Conservation (phyloP, 2,329 filamentous ascomycete genomes). For the Fusarium caatingaense region DNA sequence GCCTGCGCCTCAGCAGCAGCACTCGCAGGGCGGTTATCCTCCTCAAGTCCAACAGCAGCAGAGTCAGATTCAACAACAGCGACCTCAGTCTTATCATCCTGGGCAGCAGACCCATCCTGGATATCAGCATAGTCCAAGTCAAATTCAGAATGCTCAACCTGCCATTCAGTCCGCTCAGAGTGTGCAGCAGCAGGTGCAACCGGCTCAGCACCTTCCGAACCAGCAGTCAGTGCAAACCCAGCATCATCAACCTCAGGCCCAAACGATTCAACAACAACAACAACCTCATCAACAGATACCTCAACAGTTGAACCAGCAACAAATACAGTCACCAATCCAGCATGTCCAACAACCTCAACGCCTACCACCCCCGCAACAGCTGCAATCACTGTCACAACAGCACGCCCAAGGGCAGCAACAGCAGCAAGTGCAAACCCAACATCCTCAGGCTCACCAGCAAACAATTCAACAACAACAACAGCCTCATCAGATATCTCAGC, state of each 20-base stretch:
- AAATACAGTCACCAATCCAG: neutral
- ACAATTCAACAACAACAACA: no score
- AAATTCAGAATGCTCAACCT: neutral
- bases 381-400: neutral
- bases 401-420: neutral
- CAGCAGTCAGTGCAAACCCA: conserved; percentile 3
- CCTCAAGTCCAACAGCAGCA: conserved; percentile 15
- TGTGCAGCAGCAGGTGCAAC: neutral
- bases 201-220: neutral
- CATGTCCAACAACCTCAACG: conserved; percentile 4
- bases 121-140: neutral
- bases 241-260: neutral
- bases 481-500: neutral
- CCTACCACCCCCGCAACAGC: neutral
- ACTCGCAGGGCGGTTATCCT: conserved; percentile 6
- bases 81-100: conserved; percentile 20
- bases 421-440: neutral
- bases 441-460: no score
- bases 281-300: neutral
- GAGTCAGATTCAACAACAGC: conserved; percentile 13
- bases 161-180: neutral
- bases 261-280: neutral
- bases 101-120: conserved; percentile 3
- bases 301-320: neutral
- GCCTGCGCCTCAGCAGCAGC: conserved; percentile 12